Base-by-base conservation (phyloP, 768 basidiomycete species). In the Fibroporia radiculosa region DNA sequence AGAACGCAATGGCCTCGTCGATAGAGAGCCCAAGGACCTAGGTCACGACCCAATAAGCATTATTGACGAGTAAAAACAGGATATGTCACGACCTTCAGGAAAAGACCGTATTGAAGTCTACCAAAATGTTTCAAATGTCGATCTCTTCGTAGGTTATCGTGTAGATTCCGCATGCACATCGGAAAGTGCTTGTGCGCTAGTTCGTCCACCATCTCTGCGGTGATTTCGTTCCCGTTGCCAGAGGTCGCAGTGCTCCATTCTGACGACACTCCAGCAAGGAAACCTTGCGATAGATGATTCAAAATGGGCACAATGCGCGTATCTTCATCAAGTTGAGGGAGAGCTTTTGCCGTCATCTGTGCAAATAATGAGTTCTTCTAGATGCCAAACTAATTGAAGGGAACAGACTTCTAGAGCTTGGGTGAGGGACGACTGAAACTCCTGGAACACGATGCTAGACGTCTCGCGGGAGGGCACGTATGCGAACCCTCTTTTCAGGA, bases 311-410 rank as follows among this genome's bases (percentile, higher is more conserved):
- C 64, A 8, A 99, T 66, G 22, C 96, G 85, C 14, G 84, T 85
- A 58, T 98, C 96, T 63, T 97, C 95, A 56, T 98, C 93, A 48
- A 99, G 71, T 13, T 91, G 79, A 2, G 93, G 93, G 5, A 98
- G 74, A 19, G 82, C 77, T 60, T 84, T 85, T 3, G 92, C 82
- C 5, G 93, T 97, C 44, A 76, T 59, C 93, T 98, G 53, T 29
- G 28, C 4, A 7, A 13, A 11, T 40, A 10, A 37, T 10, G 7
- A n/a, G n/a, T n/a, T n/a, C n/a, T n/a, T n/a, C n/a, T n/a, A n/a
- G n/a, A n/a, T n/a, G n/a, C n/a, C n/a, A n/a, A n/a, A n/a, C n/a
- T n/a, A n/a, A n/a, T n/a, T n/a, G n/a, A n/a, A 6, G 36, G 22
- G 16, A 19, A 50, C 70, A 45, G 54, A 92, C 91, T 67, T 92